These are phyloP conservation scores for Camellia lanceoleosa DNA, from an alignment of 148 eudicot genomes.

Conservation along the genomic window DNA sequence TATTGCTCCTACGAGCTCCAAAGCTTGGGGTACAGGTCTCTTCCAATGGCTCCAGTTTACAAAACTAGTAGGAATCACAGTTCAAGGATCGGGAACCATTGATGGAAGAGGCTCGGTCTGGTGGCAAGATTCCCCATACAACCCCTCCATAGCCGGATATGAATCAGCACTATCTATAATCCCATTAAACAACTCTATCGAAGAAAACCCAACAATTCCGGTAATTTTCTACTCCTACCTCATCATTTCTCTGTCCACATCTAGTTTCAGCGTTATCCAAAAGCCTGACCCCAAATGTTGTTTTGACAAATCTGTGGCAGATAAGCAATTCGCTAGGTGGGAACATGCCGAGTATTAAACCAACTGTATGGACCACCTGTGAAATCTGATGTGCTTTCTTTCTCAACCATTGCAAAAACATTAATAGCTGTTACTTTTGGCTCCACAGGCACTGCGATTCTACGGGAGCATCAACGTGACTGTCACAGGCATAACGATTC, in stretches of 20 bases:
- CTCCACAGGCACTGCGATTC: constrained; percentile 78
- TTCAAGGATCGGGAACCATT: constrained; percentile 70
- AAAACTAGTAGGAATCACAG: constrained; percentile 64
- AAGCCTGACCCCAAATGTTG: neutral
- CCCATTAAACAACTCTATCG: constrained; percentile 52
- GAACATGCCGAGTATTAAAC: constrained; percentile 76
- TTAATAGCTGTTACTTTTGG: neutral
- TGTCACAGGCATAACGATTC: constrained; percentile 88
- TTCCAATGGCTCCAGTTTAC: constrained; percentile 84
- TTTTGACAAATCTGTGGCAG: constrained; percentile 36
- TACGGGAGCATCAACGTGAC: constrained; percentile 79
- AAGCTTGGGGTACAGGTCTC: constrained; percentile 57
- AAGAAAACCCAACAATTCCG: constrained; percentile 42
- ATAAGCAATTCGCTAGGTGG: constrained; percentile 49
- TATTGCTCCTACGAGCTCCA: constrained; percentile 62
- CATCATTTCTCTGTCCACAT: neutral
- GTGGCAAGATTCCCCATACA: constrained; percentile 69
- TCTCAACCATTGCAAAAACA: neutral
- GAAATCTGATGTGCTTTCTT: neutral
- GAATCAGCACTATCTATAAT: constrained; percentile 40
- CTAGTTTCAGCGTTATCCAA: constrained; percentile 10
- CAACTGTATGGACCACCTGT: constrained; percentile 63
- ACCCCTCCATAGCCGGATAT: constrained; percentile 42
- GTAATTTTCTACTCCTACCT: constrained; percentile 36
- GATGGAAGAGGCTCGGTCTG: constrained; percentile 89